Evolutionary conservation across 768 basidiomycete species (phyloP), one percentile per base, ranked within the genome.

Genomic region (Peribolospora baueri): DNA sequence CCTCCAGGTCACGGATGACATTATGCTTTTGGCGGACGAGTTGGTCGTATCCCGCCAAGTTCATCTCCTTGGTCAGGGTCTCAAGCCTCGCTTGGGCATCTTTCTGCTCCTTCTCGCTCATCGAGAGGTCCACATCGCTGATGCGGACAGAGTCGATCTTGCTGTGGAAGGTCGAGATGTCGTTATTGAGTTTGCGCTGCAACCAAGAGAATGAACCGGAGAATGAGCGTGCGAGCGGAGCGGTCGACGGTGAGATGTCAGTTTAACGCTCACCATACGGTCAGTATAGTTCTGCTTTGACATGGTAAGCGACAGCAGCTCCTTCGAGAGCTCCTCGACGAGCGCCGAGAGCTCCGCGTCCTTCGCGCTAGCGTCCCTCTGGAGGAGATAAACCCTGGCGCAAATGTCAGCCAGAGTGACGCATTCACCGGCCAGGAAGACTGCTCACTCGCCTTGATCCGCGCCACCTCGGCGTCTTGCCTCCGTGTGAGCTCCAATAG

Each of bases 1-100:
- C 77, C 57, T 95, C 85, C 51, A 84, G 69, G 37, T 60, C 63
- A 42, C 79, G 74, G n/a, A 72, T 69, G 56, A 74, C 55, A 10
- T 57, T 53, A 2, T 49, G 52, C 40, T 65, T 63, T 7, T 62
- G 58, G 3, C 63, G 53, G 11, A 68, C 54, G 38, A 61, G 60
- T 42, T 67, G 50, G 45, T 69, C 68, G 48, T 60, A 65, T 40
- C 58, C 59, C 13, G 65, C 61, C 9, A 63, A 61, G 13, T 55
- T 41, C n/a, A 67, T 61, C 42, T 67, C 65, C 7, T 61, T 54
- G 42, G 61, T 59, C 4, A 64, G 55, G 9, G 56, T 45, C 1
- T 58, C 51, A 48, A 61, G 10, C 5, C 43, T 47, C 4, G 54
- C 56, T 25, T 59, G 52, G 46, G 42, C 13, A 45, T 46, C 4